phyloP scores from a whole-genome alignment of 2,329 filamentous ascomycete genomes.

The Pseudocercospora musae region DNA sequence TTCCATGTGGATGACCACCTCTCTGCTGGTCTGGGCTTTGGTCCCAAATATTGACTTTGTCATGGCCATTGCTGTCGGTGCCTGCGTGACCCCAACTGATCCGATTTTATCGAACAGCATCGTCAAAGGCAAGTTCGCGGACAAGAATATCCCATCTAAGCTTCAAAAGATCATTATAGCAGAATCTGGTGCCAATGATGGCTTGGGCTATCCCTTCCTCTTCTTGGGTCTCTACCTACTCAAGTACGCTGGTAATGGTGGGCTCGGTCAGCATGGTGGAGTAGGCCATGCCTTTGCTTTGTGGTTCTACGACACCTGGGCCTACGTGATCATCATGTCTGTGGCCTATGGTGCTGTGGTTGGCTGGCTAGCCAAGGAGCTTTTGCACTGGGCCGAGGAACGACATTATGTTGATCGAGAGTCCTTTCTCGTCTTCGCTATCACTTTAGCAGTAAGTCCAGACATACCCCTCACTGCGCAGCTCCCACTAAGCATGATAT shows the following conservation, averaged over 20 bases:
- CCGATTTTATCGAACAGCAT: constrained; percentile 85
- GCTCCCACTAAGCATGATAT: constrained; percentile 9
- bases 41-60: constrained; percentile 70
- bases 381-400: constrained; percentile 81
- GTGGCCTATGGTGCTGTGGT: constrained; percentile 72
- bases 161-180: constrained; percentile 65
- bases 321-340: constrained; percentile 76
- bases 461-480: not conserved
- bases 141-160: constrained; percentile 79
- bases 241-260: constrained; percentile 65
- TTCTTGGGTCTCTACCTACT: constrained; percentile 82
- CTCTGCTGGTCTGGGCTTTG: constrained; percentile 71
- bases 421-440: constrained; percentile 82
- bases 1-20: constrained; percentile 81
- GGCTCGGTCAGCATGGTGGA: constrained; percentile 55
- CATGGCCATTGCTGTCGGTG: constrained; percentile 74
- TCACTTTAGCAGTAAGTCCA: constrained; percentile 66
- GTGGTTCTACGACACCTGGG: constrained; percentile 85
- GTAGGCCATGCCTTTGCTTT: constrained; percentile 65
- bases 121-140: constrained; percentile 89
- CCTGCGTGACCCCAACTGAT: constrained; percentile 90
- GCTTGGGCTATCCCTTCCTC: constrained; percentile 82
- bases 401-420: constrained; percentile 79
- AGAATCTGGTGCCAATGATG: constrained; percentile 87
- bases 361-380: constrained; percentile 76